Evolutionary conservation across 495 filamentous ascomycete genomes (phyloP).

Genomic region (Xylaria telfairii): DNA sequence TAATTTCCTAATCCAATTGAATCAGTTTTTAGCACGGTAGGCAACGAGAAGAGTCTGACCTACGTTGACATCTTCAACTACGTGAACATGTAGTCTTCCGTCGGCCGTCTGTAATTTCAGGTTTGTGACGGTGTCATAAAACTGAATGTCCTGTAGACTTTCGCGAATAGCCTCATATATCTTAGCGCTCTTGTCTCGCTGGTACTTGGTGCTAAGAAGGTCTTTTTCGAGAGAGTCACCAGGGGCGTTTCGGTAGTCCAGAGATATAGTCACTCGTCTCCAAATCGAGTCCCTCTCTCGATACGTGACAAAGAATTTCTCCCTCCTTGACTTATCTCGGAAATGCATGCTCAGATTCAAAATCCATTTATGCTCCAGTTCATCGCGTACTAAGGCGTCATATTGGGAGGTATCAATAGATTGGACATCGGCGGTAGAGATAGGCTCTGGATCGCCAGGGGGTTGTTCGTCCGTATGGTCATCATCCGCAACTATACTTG

Average conservation of each 20-base stretch:
- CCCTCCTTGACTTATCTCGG: constrained; percentile 88
- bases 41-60: constrained; percentile 29
- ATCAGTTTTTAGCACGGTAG: constrained; percentile 29
- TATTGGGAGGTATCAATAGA: constrained; percentile 58
- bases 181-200: constrained; percentile 91
- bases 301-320: constrained; percentile 98
- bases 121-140: constrained; percentile 95
- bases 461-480: constrained; percentile 25
- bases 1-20: constrained; percentile 67
- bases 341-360: constrained; percentile 99
- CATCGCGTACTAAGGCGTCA: constrained; percentile 71
- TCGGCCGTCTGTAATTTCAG: constrained; percentile 91
- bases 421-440: constrained; percentile 41
- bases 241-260: constrained; percentile 86
- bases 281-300: constrained; percentile 77
- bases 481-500: constrained; percentile 30
- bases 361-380: constrained; percentile 91
- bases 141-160: constrained; percentile 88
- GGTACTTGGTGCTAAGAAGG: constrained; percentile 75
- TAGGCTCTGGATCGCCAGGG: constrained; percentile 30
- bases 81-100: constrained; percentile 91
- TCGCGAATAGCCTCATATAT: constrained; percentile 97
- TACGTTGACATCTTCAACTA: constrained; percentile 92
- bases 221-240: constrained; percentile 86
- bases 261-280: constrained; percentile 89